phyloP scores from a whole-genome alignment of 805 yeast genomes.

The Pichia phayaonensis region DNA sequence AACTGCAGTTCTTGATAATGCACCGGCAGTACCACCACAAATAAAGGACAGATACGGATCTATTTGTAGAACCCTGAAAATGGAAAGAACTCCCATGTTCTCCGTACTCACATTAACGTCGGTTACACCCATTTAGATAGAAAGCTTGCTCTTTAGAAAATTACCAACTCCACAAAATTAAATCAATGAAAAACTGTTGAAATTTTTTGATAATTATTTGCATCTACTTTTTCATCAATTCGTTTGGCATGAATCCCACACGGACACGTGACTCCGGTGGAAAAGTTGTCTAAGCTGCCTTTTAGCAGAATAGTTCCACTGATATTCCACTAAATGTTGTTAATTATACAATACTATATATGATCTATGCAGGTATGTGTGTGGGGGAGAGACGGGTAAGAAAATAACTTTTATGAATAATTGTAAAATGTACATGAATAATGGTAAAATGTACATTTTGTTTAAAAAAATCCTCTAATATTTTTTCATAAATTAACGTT shows the following conservation, averaged over 20 bases:
- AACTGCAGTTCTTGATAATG: slow-evolving; percentile 80
- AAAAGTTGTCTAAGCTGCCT: too few relatives aligned
- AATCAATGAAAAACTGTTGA: background rate
- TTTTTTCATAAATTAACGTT: too few relatives aligned
- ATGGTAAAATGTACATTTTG: too few relatives aligned
- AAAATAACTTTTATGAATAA: too few relatives aligned
- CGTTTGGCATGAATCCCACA: background rate
- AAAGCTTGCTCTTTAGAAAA: background rate
- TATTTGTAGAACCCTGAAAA: background rate
- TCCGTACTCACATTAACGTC: background rate
- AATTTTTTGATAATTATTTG: background rate
- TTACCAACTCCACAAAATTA: background rate
- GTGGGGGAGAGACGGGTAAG: background rate
- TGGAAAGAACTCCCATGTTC: background rate
- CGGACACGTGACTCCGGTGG: too few relatives aligned
- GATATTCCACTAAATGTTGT: background rate
- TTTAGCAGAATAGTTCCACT: too few relatives aligned
- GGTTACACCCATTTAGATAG: background rate
- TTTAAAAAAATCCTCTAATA: too few relatives aligned
- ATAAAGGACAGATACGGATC: slow-evolving; percentile 57
- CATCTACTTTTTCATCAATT: background rate
- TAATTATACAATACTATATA: too few relatives aligned
- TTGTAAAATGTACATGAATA: too few relatives aligned
- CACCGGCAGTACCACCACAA: slow-evolving; percentile 76
- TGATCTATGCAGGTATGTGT: background rate